Conservation (phyloP, 176 grass and related monocot species). For the Eleusine indica region DNA sequence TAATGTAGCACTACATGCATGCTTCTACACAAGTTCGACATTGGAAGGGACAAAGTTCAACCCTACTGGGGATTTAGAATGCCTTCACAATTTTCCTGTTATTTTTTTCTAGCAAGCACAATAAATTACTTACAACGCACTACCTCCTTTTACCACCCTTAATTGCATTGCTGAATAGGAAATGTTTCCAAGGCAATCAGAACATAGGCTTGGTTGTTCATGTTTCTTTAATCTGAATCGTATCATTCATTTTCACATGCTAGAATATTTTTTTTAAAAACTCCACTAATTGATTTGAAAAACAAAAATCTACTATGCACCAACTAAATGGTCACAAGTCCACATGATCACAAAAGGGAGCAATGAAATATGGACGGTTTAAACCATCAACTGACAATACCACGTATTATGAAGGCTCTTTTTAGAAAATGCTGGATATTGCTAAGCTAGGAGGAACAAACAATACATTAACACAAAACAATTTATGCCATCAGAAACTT, state of each 20-base stretch:
- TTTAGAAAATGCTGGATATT: background rate
- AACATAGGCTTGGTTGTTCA: constrained; percentile 5
- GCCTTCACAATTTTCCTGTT: too few relatives aligned
- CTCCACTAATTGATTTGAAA: constrained; percentile 15
- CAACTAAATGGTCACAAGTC: background rate
- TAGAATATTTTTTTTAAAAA: constrained; percentile 20
- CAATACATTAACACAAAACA: background rate
- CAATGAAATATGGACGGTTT: too few relatives aligned
- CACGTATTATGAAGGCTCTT: background rate
- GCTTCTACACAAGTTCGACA: too few relatives aligned
- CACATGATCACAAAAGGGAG: too few relatives aligned
- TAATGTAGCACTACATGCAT: too few relatives aligned
- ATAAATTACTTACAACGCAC: constrained; percentile 4
- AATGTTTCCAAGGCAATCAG: constrained; percentile 16
- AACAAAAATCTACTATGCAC: constrained; percentile 10
- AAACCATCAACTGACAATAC: background rate
- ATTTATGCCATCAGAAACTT: background rate
- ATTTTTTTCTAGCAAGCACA: constrained; percentile 5
- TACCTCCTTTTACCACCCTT: background rate
- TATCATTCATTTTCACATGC: constrained; percentile 5
- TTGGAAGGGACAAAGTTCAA: too few relatives aligned
- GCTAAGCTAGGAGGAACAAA: constrained; percentile 1
- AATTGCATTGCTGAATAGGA: constrained; percentile 14
- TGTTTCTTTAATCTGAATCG: constrained; percentile 20
- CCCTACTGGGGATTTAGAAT: too few relatives aligned